Evolutionary conservation across 2,329 filamentous ascomycete genomes (phyloP), one percentile per base, ranked within the genome.

Genomic region (Aspergillus novoparasiticus): DNA sequence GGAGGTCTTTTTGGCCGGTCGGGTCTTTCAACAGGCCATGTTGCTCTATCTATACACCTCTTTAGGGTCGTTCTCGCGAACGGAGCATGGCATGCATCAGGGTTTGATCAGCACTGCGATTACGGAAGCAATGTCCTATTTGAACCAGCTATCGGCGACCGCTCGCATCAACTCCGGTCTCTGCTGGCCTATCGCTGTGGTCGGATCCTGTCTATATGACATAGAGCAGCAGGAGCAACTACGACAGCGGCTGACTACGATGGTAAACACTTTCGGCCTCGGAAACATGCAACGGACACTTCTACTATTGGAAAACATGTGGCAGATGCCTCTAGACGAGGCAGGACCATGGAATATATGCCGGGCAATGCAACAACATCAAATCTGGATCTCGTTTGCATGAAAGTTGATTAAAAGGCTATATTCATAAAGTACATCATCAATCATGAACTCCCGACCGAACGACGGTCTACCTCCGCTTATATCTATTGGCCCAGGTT

Each of bases 351-450:
- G 82, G 82, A 78, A 73, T 53, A 72, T 84, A 28, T 81, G 77
- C 56, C 75, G 74, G 12, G 76, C 78, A n/a, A 83, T 84, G 80
- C 76, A 80, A 39, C 73, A 81, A 30, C 75, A 79, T 43, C 78
- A 81, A 61, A 82, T 83, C 36, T 82, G 79, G 81, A 83, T 83
- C 46, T 83, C 81, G 3, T 83, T 83, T 72, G 82, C 81, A 23
- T 83, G 67, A 74, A 2, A 26, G 36, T 61, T 46, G 34, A 45
- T 64, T 58, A 55, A 58, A 64, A 56, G 39, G 67, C 59, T 59
- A 60, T 64, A 59, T 28, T 60, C 62, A 57, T 54, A 60, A 57
- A 64, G 19, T 32, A 60, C 23, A 39, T 68, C 57, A 62, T 61
- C 26, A 63, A 55, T 53, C 57, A 61, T 60, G 50, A 51, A 30